Evolutionary conservation across 139 green algal species (phyloP), one percentile per base, ranked within the genome.

Genomic region (Trebouxia sp.): DNA sequence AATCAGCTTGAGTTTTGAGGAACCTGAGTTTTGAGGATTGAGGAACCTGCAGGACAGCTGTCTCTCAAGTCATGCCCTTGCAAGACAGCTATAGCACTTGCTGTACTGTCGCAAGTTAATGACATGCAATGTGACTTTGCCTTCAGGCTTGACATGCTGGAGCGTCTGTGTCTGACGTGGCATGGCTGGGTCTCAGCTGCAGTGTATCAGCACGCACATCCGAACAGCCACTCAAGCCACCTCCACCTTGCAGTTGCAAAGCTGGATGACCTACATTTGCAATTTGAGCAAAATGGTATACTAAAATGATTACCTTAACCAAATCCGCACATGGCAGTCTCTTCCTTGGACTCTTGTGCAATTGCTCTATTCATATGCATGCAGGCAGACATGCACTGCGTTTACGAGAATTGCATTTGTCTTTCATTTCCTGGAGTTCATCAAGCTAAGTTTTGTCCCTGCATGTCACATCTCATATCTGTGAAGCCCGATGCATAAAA

Each of bases 111-210:
- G n/a, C n/a, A n/a, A n/a, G n/a, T n/a, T n/a, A n/a, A n/a, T n/a
- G n/a, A n/a, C n/a, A n/a, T n/a, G n/a, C 47, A 53, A 26, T 69
- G 24, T 39, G 6, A 32, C 22, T 39, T 17, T 0, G 26, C 26
- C 22, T 69, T 22, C 56, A 69, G 56, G 22, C n/a, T 69, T 69
- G 56, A 35, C 7, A 69, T 56, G n/a, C 42, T 77, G 69, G 43
- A n/a, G 41, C 26, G 69, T 10, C 42, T 77, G 7, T 77, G 69
- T 28, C 38, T 14, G 39, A 77, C 69, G 6, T 77, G 69, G 69
- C 69, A 77, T 26, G 69, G 69, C 41, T 51, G 41, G 41, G n/a
- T 77, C 10, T 77, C 69, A 56, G 69, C 69, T 35, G 69, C 69
- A 26, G 69, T 77, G 11, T 77, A 77, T 26, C 41, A 56, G 37